Conservation (phyloP, 2,329 filamentous ascomycete genomes). For the Elsinoe australis region DNA sequence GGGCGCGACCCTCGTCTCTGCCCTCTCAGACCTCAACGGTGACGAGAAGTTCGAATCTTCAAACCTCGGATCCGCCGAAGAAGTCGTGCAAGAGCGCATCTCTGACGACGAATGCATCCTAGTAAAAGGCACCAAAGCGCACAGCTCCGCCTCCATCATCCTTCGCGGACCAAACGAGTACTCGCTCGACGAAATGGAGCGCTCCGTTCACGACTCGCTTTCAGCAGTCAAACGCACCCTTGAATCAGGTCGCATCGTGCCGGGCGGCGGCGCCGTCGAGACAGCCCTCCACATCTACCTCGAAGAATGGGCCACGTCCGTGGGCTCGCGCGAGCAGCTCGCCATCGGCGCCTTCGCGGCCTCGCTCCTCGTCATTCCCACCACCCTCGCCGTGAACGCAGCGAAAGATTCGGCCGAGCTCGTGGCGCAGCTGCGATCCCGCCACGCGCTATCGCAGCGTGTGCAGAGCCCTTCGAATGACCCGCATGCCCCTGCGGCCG, state of each 20-base stretch:
- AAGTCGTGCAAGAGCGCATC: slow-evolving; percentile 96
- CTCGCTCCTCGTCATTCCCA: slow-evolving; percentile 86
- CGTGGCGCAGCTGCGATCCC: slow-evolving; percentile 86
- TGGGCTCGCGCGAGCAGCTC: slow-evolving; percentile 90
- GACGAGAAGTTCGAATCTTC: slow-evolving; percentile 94
- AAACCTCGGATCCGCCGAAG: slow-evolving; percentile 82
- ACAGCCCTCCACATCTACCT: slow-evolving; percentile 99
- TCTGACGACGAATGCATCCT: slow-evolving; percentile 98
- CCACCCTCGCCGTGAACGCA: slow-evolving; percentile 93
- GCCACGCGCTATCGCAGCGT: slow-evolving; percentile 89
- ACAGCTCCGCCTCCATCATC: slow-evolving; percentile 91
- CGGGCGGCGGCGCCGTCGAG: slow-evolving; percentile 92
- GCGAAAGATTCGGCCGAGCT: slow-evolving; percentile 95
- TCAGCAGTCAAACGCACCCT: slow-evolving; percentile 95
- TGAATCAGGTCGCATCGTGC: slow-evolving; percentile 93
- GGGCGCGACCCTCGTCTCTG: slow-evolving; percentile 85
- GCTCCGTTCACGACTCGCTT: slow-evolving; percentile 92
- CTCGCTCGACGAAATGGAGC: slow-evolving; percentile 97
- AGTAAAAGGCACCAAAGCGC: slow-evolving; percentile 83
- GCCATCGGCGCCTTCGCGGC: slow-evolving; percentile 97
- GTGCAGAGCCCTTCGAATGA: slow-evolving; percentile 50
- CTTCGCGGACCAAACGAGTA: slow-evolving; percentile 94
- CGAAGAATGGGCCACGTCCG: slow-evolving; percentile 95
- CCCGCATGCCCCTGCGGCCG: slow-evolving; percentile 21
- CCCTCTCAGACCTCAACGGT: slow-evolving; percentile 90